Conservation (phyloP, 345 rosid genomes). For the Microcos paniculata region DNA sequence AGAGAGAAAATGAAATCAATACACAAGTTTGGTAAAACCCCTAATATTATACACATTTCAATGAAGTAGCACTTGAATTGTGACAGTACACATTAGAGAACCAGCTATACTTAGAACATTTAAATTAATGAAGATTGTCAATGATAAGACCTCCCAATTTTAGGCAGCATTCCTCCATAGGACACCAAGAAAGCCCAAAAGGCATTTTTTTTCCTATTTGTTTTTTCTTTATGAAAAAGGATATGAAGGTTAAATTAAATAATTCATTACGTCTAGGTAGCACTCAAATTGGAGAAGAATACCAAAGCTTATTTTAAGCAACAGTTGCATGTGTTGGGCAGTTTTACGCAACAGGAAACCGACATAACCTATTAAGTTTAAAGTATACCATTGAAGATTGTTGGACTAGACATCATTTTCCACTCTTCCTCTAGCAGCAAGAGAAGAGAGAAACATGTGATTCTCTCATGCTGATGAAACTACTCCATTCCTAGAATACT, state of each 20-base stretch:
- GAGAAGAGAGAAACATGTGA: background rate
- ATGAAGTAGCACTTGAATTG: background rate
- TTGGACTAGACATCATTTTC: background rate
- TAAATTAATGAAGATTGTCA: background rate
- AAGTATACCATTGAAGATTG: background rate
- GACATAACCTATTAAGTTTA: background rate
- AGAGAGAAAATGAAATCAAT: conserved; percentile 6
- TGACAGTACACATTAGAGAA: background rate
- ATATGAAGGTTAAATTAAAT: background rate
- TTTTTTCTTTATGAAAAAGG: background rate
- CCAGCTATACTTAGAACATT: background rate
- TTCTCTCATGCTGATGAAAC: background rate
- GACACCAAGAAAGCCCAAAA: background rate
- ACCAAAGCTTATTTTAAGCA: background rate
- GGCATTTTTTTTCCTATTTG: background rate
- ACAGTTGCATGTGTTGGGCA: background rate
- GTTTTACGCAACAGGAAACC: background rate
- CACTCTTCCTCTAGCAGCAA: background rate
- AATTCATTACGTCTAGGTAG: background rate
- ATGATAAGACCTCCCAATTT: background rate
- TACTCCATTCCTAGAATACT: background rate
- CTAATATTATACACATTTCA: background rate
- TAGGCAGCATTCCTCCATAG: background rate
- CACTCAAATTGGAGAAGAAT: background rate
- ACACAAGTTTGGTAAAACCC: background rate